Conservation (phyloP, 148 eudicot genomes). For the Rheum nobile region DNA sequence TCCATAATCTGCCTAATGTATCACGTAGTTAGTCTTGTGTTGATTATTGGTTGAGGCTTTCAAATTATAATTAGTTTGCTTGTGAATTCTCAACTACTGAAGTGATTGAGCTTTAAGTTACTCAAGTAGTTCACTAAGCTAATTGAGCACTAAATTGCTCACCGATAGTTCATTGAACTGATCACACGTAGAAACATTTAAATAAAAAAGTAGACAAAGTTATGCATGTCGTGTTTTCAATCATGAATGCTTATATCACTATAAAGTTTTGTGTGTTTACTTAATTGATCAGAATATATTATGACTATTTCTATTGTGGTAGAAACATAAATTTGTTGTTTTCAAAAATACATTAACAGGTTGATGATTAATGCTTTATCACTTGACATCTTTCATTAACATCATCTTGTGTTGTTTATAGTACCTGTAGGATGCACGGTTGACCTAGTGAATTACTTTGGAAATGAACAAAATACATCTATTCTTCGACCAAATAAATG, state of each 20-base stretch:
- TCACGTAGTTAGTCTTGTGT: not conserved
- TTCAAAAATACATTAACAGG: too few relatives aligned
- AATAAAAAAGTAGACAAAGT: not conserved
- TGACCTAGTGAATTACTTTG: slow-evolving; percentile 68
- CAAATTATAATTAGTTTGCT: too few relatives aligned
- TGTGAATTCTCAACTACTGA: not conserved
- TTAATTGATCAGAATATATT: not conserved
- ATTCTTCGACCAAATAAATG: slow-evolving; percentile 47
- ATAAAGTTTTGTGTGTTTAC: not conserved
- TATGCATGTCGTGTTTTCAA: not conserved
- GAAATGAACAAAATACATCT: slow-evolving; percentile 43
- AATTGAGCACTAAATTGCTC: not conserved
- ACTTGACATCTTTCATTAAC: not conserved
- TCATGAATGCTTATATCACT: not conserved
- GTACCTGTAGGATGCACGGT: slow-evolving; percentile 50
- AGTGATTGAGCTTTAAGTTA: not conserved
- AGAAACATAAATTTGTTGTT: not conserved
- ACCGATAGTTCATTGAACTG: not conserved
- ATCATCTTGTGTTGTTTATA: slow-evolving; percentile 9
- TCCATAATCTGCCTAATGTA: not conserved
- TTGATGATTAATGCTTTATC: too few relatives aligned
- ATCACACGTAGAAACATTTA: not conserved
- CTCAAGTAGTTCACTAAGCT: not conserved
- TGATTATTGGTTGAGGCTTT: too few relatives aligned
- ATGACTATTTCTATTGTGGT: not conserved